Conservation (phyloP, 768 basidiomycete species). For the Boletus rubropictus region DNA sequence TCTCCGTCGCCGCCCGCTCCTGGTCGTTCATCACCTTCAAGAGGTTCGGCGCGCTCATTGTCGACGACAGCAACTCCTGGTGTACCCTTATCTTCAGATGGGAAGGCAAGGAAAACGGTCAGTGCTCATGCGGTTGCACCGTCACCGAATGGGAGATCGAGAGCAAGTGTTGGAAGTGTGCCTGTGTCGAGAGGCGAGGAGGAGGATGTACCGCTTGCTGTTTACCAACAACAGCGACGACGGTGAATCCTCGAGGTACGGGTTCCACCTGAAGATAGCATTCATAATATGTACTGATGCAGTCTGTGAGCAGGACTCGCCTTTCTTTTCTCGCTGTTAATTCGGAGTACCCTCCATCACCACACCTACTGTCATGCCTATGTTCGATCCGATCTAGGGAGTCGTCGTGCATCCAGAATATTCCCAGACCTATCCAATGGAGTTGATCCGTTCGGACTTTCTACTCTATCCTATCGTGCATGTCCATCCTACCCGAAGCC, state of each 20-base stretch:
- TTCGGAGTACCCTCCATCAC: constrained; percentile 6
- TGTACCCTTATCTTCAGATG: constrained; percentile 36
- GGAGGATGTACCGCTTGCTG: constrained; percentile 74
- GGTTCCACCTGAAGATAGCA: not conserved
- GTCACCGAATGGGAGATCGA: constrained; percentile 34
- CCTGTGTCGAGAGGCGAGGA: constrained; percentile 44
- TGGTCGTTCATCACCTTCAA: constrained; percentile 24
- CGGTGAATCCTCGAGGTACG: constrained; percentile 29
- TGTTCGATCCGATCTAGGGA: constrained; percentile 23
- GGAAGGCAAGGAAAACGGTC: constrained; percentile 55
- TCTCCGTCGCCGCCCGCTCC: constrained; percentile 27
- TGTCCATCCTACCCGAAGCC: constrained; percentile 18
- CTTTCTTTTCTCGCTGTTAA: not conserved
- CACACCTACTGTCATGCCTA: not conserved
- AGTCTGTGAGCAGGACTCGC: constrained; percentile 2
- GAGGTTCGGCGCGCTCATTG: constrained; percentile 58
- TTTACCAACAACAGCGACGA: constrained; percentile 73
- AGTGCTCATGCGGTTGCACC: constrained; percentile 57
- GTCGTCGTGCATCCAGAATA: constrained; percentile 23
- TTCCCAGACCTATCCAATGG: constrained; percentile 18
- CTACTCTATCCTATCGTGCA: constrained; percentile 22
- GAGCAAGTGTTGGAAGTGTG: constrained; percentile 36
- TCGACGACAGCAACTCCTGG: constrained; percentile 57
- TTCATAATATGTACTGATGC: constrained; percentile 5
- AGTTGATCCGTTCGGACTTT: constrained; percentile 17